Base-by-base conservation (phyloP, 768 basidiomycete species). In the Boletus fagicola region DNA sequence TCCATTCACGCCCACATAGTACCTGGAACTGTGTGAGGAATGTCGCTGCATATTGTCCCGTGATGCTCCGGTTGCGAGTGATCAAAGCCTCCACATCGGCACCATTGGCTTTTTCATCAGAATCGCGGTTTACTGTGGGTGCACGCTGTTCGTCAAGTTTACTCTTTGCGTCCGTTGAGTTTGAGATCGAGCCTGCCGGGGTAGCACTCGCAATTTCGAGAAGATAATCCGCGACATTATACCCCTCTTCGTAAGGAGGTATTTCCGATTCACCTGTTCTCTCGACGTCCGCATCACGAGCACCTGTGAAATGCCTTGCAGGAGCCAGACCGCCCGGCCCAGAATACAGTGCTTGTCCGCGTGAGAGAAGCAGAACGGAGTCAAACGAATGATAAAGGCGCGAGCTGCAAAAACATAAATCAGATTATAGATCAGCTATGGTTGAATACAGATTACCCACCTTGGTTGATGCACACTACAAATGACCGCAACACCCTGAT, bases 161-260 rank as follows among this genome's bases (percentile, higher is more conserved):
- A 40, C 33, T 35, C 35, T 52, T 59, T 39, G 48, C 36, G 36
- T 26, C 38, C 36, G 24, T 64, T 48, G 54, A 70, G 74, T 76
- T 84, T 20, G 53, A 54, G 24, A 20, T 82, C 1, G 84, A 68
- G 31, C 70, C 71, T 8, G 78, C 73, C 15, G 83, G 81, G 1
- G 84, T 79, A 49, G 84, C 83, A 64, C 84, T 87, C 1, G 94
- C 94, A 51, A 98, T 80, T 62, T 97, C 94, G 22, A 98, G 78
- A 12, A 97, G 80, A 65, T 95, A 91, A 69, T 98, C 95, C 0
- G 95, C 94, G 18, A 95, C 82, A 64, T 97, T 97, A 75, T 95
- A 94, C 0, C 92, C 93, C 49, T 84, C 78, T 9, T 83, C 87
- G 65, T 86, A 92, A 11, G 80, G 74, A 8, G 74, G 75, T 4